phyloP scores from a whole-genome alignment of 192 early-diverging fungal species.

The Neocallimastix lanati region DNA sequence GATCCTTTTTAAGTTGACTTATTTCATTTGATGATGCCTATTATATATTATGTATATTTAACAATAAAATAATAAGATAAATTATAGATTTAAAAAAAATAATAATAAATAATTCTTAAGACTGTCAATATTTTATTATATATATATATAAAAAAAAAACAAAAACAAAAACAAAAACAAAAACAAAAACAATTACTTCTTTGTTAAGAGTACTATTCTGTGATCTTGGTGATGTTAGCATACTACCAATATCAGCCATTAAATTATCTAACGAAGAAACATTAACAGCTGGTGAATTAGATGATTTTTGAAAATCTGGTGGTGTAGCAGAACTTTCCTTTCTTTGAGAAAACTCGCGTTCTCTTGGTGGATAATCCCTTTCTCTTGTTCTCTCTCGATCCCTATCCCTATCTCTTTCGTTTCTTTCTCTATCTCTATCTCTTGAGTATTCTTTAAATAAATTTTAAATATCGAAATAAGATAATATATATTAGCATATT shows the following conservation, averaged over 20 bases:
- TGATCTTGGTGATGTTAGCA: conserved; percentile 23
- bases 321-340: neutral
- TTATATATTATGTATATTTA: too few species aligned
- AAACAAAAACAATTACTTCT: conserved; percentile 3
- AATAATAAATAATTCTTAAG: too few species aligned
- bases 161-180: neutral
- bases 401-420: neutral
- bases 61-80: too few species aligned
- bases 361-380: neutral
- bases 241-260: conserved; percentile 55
- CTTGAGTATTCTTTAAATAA: neutral
- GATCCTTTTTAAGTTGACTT: conserved; percentile 1
- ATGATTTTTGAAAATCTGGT: neutral
- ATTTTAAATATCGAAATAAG: neutral
- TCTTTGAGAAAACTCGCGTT: neutral
- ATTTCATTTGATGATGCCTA: neutral
- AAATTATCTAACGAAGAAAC: conserved; percentile 48
- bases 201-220: conserved; percentile 3
- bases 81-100: too few species aligned
- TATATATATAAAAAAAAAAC: conserved; percentile 1
- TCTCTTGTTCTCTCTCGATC: neutral
- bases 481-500: too few species aligned
- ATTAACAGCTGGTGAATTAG: conserved; percentile 6
- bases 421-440: neutral
- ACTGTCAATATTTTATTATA: neutral